Evolutionary conservation across 1,284 basidiomycete genomes (phyloP).

Genomic region (Sphagnurus paluster): DNA sequence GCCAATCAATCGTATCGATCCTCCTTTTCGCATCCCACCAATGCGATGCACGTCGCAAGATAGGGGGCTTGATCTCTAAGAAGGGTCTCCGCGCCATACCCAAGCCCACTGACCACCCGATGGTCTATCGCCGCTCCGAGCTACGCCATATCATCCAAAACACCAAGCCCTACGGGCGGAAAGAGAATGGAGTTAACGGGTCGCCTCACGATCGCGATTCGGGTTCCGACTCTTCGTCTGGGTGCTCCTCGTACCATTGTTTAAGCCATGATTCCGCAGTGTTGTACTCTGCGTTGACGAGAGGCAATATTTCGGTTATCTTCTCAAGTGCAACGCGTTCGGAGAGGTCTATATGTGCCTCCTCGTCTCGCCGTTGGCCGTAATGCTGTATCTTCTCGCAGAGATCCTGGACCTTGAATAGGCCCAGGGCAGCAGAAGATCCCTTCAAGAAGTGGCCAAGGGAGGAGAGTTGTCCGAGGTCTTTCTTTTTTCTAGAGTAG

Average conservation of each 20-base stretch:
- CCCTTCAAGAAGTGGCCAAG: slow-evolving; percentile 95
- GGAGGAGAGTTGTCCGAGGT: slow-evolving; percentile 67
- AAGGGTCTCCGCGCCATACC: neutral
- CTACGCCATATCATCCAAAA: neutral
- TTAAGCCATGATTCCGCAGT: slow-evolving; percentile 43
- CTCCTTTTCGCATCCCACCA: neutral
- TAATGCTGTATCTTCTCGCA: slow-evolving; percentile 92
- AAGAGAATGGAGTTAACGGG: too few species aligned
- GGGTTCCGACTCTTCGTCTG: slow-evolving; percentile 8
- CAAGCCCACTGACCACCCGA: neutral
- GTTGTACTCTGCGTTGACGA: slow-evolving; percentile 39
- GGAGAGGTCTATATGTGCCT: slow-evolving; percentile 44
- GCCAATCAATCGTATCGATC: neutral
- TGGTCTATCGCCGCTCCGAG: neutral
- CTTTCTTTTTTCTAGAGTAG: slow-evolving; percentile 49
- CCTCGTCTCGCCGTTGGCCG: slow-evolving; percentile 62
- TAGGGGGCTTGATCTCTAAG: neutral
- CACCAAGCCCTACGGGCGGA: neutral
- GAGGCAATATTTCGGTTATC: slow-evolving; percentile 46
- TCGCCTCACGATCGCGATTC: neutral
- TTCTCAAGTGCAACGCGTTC: slow-evolving; percentile 60
- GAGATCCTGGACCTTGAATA: slow-evolving; percentile 75
- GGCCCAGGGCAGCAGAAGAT: slow-evolving; percentile 88
- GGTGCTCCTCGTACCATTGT: slow-evolving; percentile 31
- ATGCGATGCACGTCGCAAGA: neutral